phyloP scores from a whole-genome alignment of 2,329 filamentous ascomycete species.

The Sporothrix schenckii region DNA sequence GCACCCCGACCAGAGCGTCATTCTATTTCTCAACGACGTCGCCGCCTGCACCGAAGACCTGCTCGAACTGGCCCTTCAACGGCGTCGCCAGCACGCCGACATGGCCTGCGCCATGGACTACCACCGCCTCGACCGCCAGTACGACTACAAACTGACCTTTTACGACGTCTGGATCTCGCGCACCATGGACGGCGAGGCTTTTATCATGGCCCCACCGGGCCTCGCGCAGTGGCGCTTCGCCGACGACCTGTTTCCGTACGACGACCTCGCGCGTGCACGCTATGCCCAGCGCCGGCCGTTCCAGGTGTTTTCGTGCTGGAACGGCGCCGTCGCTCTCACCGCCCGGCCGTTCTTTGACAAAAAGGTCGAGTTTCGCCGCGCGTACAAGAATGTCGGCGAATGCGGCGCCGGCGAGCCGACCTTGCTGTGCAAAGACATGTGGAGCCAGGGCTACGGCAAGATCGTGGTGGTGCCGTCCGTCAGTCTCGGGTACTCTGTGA shows the following conservation, averaged over 20 bases:
- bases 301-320: slow-evolving; percentile 24
- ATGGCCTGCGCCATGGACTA: slow-evolving; percentile 26
- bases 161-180: slow-evolving; percentile 20
- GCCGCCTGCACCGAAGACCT: slow-evolving; percentile 19
- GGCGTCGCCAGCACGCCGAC: slow-evolving; percentile 12
- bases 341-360: neutral
- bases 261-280: neutral
- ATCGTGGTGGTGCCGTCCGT: slow-evolving; percentile 3
- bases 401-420: slow-evolving; percentile 20
- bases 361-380: slow-evolving; percentile 15
- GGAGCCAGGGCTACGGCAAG: neutral
- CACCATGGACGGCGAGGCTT: slow-evolving; percentile 15
- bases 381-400: slow-evolving; percentile 3
- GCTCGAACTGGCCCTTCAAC: slow-evolving; percentile 11
- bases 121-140: neutral
- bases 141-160: slow-evolving; percentile 2
- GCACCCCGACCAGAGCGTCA: neutral
- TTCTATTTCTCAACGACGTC: slow-evolving; percentile 17
- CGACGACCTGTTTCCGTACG: slow-evolving; percentile 17
- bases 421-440: slow-evolving; percentile 18
- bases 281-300: slow-evolving; percentile 2
- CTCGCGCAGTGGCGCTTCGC: slow-evolving; percentile 5
- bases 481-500: neutral
- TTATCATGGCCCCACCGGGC: neutral
- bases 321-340: neutral